Conservation (phyloP, 2,329 filamentous ascomycete genomes). For the Alternaria sp. region DNA sequence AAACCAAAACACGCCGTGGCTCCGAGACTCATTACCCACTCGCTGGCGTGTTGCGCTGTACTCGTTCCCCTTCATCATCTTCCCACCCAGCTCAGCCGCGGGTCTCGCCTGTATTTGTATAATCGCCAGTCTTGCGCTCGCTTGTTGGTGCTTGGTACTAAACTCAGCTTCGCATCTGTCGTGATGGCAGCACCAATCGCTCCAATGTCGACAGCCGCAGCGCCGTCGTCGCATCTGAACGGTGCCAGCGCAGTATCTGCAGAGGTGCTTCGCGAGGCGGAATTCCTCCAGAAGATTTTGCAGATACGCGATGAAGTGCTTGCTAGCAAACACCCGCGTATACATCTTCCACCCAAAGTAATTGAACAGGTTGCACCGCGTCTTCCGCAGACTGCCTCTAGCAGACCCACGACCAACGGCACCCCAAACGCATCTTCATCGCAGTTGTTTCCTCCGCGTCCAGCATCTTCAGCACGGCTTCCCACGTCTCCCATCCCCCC, state of each 20-base stretch:
- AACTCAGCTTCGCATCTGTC: slow-evolving; percentile 28
- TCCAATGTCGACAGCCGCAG: slow-evolving; percentile 45
- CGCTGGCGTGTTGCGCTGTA: slow-evolving; percentile 29
- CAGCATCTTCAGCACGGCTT: slow-evolving; percentile 41
- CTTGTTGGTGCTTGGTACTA: slow-evolving; percentile 31
- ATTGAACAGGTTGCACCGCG: slow-evolving; percentile 54
- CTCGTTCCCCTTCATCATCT: slow-evolving; percentile 36
- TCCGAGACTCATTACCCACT: slow-evolving; percentile 14
- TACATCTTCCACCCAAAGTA: slow-evolving; percentile 66
- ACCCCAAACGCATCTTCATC: slow-evolving; percentile 38
- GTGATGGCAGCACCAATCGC: slow-evolving; percentile 34
- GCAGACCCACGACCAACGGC: slow-evolving; percentile 45
- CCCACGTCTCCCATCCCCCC: slow-evolving; percentile 35
- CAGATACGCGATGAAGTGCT: slow-evolving; percentile 81
- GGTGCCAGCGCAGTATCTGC: slow-evolving; percentile 49
- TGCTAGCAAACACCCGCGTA: slow-evolving; percentile 74
- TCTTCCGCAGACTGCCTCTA: slow-evolving; percentile 39
- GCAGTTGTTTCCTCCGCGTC: slow-evolving; percentile 41
- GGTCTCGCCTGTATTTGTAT: slow-evolving; percentile 41
- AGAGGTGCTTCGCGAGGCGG: slow-evolving; percentile 55
- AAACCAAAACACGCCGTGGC: slow-evolving; percentile 21
- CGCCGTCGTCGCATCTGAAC: slow-evolving; percentile 44
- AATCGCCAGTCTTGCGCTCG: slow-evolving; percentile 24
- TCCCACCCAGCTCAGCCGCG: slow-evolving; percentile 34
- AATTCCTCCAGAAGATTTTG: slow-evolving; percentile 77